Conservation (phyloP, 257 asterid species). For the Handroanthus guayacan region DNA sequence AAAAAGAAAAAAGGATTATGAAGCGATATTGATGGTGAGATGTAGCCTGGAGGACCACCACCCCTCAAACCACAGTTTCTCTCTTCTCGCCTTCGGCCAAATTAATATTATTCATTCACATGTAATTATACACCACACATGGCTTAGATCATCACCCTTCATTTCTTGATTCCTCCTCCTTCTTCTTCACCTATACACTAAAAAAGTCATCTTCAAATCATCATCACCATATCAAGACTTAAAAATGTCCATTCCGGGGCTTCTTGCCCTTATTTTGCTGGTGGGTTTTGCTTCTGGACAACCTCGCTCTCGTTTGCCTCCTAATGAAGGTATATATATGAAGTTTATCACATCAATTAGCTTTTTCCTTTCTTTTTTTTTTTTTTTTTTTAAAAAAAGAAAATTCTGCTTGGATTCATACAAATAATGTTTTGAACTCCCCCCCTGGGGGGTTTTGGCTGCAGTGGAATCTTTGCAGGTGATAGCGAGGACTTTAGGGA, state of each 20-base stretch:
- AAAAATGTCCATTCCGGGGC: constrained; percentile 31
- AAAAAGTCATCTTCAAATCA: too few relatives aligned
- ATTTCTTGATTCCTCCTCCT: not conserved
- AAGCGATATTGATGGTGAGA: too few relatives aligned
- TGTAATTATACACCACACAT: not conserved
- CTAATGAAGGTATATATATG: constrained; percentile 44
- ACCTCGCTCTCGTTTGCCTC: constrained; percentile 46
- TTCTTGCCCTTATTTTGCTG: constrained; percentile 35
- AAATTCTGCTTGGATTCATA: too few relatives aligned
- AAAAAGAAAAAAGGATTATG: too few relatives aligned
- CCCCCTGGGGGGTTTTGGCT: not conserved
- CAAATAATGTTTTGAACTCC: too few relatives aligned
- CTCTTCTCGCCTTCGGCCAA: too few relatives aligned
- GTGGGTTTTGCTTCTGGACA: constrained; percentile 41
- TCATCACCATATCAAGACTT: not conserved
- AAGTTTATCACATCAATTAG: not conserved
- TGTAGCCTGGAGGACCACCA: too few relatives aligned
- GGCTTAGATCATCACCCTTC: not conserved
- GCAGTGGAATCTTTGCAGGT: constrained; percentile 54
- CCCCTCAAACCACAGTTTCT: too few relatives aligned
- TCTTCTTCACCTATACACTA: not conserved
- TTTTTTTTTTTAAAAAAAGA: not conserved
- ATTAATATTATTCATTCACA: too few relatives aligned
- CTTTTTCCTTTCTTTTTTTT: not conserved
- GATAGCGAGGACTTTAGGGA: constrained; percentile 55